phyloP scores from a whole-genome alignment of 139 green algal genomes.

The Pycnococcus provasolii region DNA sequence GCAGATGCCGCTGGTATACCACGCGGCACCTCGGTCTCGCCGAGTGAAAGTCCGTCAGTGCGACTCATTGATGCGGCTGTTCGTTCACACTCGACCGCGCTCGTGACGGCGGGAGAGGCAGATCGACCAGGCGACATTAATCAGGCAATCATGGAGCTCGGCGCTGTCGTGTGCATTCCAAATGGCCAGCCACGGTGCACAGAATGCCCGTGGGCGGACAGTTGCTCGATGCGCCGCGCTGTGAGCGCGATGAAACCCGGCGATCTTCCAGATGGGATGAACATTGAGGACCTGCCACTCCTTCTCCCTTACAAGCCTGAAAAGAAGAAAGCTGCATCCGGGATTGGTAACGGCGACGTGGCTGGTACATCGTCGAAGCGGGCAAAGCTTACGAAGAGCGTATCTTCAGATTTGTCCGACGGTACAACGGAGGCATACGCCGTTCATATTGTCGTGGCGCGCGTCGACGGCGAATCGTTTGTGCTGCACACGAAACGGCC shows the following conservation, averaged over 20 bases:
- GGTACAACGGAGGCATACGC: neutral
- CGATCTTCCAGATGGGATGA: constrained; percentile 9
- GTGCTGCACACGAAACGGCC: constrained; percentile 37
- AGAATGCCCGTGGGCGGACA: constrained; percentile 48
- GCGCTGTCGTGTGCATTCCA: constrained; percentile 71
- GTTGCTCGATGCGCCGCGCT: constrained; percentile 34
- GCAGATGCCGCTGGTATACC: too few relatives aligned
- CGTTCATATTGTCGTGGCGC: too few relatives aligned
- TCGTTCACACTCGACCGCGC: neutral
- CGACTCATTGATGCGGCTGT: neutral
- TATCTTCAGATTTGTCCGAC: neutral
- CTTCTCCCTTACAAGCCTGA: neutral
- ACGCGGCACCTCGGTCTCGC: too few relatives aligned
- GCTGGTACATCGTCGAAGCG: neutral
- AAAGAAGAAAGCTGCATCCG: neutral
- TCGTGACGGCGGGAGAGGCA: neutral
- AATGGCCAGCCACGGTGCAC: constrained; percentile 47
- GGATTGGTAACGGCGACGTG: neutral
- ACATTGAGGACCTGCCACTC: neutral
- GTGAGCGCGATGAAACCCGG: neutral
- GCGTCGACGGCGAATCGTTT: neutral
- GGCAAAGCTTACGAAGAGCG: constrained; percentile 3
- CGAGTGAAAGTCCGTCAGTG: too few relatives aligned
- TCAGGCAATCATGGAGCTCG: constrained; percentile 96
- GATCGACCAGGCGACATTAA: constrained; percentile 80